Percentiles rank a stretch among this genome's conserved stretches.
Conservation (phyloP, 257 asterid genomes). For the Lantana camara region DNA sequence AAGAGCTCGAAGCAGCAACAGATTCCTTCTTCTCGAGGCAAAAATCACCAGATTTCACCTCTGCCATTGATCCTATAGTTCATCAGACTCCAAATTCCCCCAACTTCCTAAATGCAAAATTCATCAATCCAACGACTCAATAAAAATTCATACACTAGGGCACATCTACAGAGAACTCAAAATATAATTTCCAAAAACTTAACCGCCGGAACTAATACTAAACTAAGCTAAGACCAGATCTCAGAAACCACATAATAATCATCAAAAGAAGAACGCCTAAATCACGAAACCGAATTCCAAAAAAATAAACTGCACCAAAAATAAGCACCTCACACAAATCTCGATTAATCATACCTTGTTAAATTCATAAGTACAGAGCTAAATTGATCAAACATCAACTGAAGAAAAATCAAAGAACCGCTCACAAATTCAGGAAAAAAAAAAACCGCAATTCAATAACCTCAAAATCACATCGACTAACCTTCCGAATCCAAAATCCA, state of each 20-base stretch:
- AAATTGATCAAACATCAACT: slow-evolving; percentile 42
- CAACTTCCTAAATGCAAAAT: slow-evolving; percentile 29
- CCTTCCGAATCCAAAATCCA: slow-evolving; percentile 39
- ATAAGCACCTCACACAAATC: slow-evolving; percentile 26
- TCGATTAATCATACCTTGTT: slow-evolving; percentile 25
- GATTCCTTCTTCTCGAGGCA: slow-evolving; percentile 71
- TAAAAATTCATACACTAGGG: slow-evolving; percentile 19
- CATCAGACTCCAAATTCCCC: slow-evolving; percentile 42
- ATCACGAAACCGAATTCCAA: slow-evolving; percentile 23
- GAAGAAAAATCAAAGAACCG: slow-evolving; percentile 4
- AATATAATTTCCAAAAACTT: slow-evolving; percentile 25
- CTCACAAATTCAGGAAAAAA: slow-evolving; percentile 14
- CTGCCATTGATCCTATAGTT: slow-evolving; percentile 59
- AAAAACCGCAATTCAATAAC: slow-evolving; percentile 28
- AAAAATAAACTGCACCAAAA: background rate
- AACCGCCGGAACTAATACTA: slow-evolving; percentile 18
- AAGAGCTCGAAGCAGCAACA: slow-evolving; percentile 76
- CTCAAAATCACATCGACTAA: slow-evolving; percentile 30
- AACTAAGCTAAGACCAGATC: slow-evolving; percentile 55
- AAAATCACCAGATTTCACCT: slow-evolving; percentile 54
- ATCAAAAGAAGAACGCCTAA: slow-evolving; percentile 27
- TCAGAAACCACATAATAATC: slow-evolving; percentile 34
- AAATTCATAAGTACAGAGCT: slow-evolving; percentile 23
- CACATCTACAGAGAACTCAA: slow-evolving; percentile 22
- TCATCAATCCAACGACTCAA: slow-evolving; percentile 28